Base-by-base conservation (phyloP, 1,284 basidiomycete species). In the Pseudomicrostroma phylloplanum region DNA sequence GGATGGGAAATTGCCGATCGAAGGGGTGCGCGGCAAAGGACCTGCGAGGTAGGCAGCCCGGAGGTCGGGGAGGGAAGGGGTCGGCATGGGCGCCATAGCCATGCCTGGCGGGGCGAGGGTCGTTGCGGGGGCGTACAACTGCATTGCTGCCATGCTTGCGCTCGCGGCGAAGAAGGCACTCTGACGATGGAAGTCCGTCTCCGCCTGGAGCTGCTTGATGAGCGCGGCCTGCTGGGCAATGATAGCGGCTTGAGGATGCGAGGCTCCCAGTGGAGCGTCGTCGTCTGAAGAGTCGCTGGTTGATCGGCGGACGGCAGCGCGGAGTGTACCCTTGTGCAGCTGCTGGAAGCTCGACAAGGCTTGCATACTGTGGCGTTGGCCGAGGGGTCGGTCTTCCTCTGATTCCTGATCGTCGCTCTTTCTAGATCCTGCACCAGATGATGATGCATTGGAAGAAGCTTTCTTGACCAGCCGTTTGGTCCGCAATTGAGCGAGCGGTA, bases 201-300 rank as follows among this genome's bases (percentile, higher is more conserved):
- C 43, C 6, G 43, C 43, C 15, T 71, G 66, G 23, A 78, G 63
- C 42, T 70, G 72, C 40, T 69, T 60, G 41, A 78, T 77, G 19
- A 73, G 54, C 3, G 72, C 74, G 2, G 73, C 71, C 48, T 78
- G 76, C 57, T 77, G 72, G 6, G 75, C 76, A 48, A 78, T 77
- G 62, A 78, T 71, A 15, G 74, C 76, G 0, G 76, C 76, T 43
- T 78, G 74, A 0, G 73, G 73, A 49, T 77, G 76, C 13, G 62
- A 62, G 9, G 61, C 61, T 30, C 74, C 76, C 8, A 78, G 64
- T 6, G 76, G 74, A 53, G 61, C 58, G 61, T 74, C 65, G 55
- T 71, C 72, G n/a, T 56, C 58, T 15, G 59, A 60, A 19, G 60
- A 59, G 21, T 66, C 66, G 3, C 51, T 49, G n/a, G 30, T 9